Conservation (phyloP, 164 flowering plant genomes). For the Stephania cephalantha region DNA sequence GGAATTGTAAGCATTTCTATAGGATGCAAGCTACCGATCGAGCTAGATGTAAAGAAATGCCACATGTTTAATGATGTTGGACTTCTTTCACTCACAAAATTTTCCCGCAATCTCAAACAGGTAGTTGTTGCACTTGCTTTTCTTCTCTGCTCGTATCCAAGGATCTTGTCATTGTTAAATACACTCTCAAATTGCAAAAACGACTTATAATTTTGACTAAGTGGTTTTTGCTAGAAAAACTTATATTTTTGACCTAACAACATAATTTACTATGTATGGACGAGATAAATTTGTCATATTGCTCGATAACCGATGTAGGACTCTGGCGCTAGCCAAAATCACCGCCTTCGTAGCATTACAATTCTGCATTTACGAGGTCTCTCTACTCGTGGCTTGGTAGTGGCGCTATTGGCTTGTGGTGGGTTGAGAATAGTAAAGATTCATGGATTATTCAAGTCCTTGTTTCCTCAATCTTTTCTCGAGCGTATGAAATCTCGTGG, state of each 20-base stretch:
- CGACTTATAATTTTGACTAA: too few species aligned
- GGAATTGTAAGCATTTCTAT: conserved; percentile 63
- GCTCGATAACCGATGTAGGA: conserved; percentile 72
- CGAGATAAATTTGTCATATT: conserved; percentile 87
- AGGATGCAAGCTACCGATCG: conserved; percentile 58
- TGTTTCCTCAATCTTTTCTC: conserved; percentile 46
- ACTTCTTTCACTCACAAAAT: conserved; percentile 66
- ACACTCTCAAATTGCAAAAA: not conserved
- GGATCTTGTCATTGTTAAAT: not conserved
- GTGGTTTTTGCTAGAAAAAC: too few species aligned
- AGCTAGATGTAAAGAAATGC: conserved; percentile 79
- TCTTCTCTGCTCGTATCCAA: not conserved
- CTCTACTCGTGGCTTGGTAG: conserved; percentile 57
- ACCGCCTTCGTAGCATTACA: conserved; percentile 66
- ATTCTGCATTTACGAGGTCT: conserved; percentile 61
- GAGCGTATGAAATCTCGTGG: conserved; percentile 77
- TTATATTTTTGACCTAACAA: not conserved
- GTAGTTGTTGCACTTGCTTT: conserved; percentile 19
- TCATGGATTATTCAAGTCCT: conserved; percentile 41
- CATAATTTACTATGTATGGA: conserved; percentile 9
- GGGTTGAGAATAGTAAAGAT: conserved; percentile 78
- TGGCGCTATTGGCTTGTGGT: conserved; percentile 63
- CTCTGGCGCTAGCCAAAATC: conserved; percentile 65
- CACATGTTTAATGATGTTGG: conserved; percentile 57
- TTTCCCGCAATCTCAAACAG: conserved; percentile 70